Conservation (phyloP, 1,284 basidiomycete genomes). For the Heliocybe sulcata region DNA sequence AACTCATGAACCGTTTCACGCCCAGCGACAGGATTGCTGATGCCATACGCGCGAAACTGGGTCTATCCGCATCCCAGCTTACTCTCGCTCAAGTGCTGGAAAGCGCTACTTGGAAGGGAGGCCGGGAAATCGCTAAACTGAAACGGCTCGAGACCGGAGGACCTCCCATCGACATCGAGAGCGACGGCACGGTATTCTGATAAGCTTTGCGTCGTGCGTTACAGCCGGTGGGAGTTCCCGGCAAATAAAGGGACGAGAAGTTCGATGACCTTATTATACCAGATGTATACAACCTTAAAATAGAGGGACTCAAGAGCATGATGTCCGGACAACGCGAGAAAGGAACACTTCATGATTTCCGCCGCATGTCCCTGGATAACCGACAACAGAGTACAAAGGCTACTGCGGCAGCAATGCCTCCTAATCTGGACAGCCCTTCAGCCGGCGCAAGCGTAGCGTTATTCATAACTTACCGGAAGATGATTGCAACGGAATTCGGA, state of each 20-base stretch:
- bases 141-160: constrained; percentile 71
- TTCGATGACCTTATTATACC: background rate
- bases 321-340: background rate
- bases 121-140: constrained; percentile 81
- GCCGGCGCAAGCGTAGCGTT: background rate
- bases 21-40: constrained; percentile 75
- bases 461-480: constrained; percentile 54
- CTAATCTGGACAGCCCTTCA: constrained; percentile 39
- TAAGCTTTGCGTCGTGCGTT: background rate
- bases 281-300: background rate
- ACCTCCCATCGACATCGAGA: constrained; percentile 83
- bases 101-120: constrained; percentile 94
- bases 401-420: constrained; percentile 64
- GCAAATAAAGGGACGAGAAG: background rate
- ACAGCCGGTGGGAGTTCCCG: background rate
- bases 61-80: constrained; percentile 39
- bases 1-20: constrained; percentile 3
- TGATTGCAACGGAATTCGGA: constrained; percentile 68
- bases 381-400: constrained; percentile 67
- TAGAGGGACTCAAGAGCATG: background rate
- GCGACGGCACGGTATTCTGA: constrained; percentile 81
- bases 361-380: constrained; percentile 52
- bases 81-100: constrained; percentile 87
- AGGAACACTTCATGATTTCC: constrained; percentile 11
- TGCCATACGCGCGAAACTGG: constrained; percentile 56